Evolutionary conservation across 75 land plant genomes (phyloP), one percentile per base, ranked within the genome.

Genomic region (Sequoia sempervirens): DNA sequence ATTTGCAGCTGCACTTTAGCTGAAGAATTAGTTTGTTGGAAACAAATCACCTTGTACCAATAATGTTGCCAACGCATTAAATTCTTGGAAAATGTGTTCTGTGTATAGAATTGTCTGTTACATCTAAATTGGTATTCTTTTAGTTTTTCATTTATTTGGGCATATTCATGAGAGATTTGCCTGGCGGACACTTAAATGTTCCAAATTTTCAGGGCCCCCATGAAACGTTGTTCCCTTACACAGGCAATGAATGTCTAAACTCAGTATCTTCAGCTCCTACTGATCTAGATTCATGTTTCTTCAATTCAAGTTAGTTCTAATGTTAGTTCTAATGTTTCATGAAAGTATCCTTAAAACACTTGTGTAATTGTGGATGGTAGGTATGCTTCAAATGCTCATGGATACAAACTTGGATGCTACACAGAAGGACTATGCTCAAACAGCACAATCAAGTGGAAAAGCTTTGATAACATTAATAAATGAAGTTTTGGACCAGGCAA

Each of bases 401-500:
- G 96, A 93, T 78, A 96, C 98, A 68, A 87, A 89, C 46, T 75
- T 96, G 73, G 86, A 95, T 85, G 88, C 93, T 80, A 92, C 96
- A 1, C 98, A 96, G 80, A 87, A 86, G 78, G 96, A 94, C 36
- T 96, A 88, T 91, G 96, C 95, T 40, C 91, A 90, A 80, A 96
- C 98, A 79, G 98, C 98, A 81, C 95, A 94, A 85, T 92, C 85
- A 36, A 94, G 96, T 86, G 98, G 96, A 68, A 92, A 88, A 82
- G 92, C 93, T 66, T 87, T 96, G 64, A 94, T 96, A 86, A 87
- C 88, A 61, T 90, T 96, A 38, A 96, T 96, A 72, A 96, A 96
- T 88, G 95, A 96, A 84, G 95, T 96, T 45, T 91, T 96, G 76
- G 98, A 96, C 85, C 89, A 94, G 69, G 98, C 98, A 37, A 96